Evolutionary conservation across 768 basidiomycete species (phyloP).

Genomic region (Scleroderma bovista): DNA sequence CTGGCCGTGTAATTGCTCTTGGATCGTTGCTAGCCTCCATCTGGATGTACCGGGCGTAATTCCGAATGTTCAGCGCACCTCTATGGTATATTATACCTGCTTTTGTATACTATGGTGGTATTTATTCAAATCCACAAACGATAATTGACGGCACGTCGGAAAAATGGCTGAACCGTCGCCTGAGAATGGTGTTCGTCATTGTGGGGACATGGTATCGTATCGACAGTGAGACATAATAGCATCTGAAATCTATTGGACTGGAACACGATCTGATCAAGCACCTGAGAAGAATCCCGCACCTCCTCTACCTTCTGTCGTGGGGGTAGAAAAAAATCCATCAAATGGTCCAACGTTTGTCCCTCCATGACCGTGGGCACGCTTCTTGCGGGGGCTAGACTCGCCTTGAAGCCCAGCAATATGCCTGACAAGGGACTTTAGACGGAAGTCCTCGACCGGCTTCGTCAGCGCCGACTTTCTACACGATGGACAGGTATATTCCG

Average conservation of each 20-base stretch:
- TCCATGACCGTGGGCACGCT: not conserved
- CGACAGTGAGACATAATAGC: no score
- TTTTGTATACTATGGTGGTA: no score
- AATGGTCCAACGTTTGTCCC: constrained; percentile 29
- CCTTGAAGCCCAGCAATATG: constrained; percentile 45
- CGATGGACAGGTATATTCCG: constrained; percentile 62
- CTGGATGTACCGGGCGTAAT: not conserved
- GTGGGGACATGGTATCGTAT: no score
- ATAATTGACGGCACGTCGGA: no score
- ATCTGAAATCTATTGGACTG: no score
- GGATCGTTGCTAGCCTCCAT: not conserved
- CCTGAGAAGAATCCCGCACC: not conserved
- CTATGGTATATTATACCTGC: no score
- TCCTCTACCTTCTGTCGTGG: not conserved
- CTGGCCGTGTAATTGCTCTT: constrained; percentile 14
- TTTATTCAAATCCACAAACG: no score
- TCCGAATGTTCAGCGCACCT: no score
- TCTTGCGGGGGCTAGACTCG: constrained; percentile 36
- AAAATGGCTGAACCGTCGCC: no score
- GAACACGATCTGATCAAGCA: not conserved
- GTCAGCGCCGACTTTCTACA: constrained; percentile 48
- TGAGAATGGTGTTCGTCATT: no score
- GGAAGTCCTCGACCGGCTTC: constrained; percentile 56
- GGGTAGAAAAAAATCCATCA: constrained; percentile 40
- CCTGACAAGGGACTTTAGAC: constrained; percentile 51